Evolutionary conservation across 1,284 basidiomycete species (phyloP), one percentile per base, ranked within the genome.

Genomic region (Cerrena zonata): DNA sequence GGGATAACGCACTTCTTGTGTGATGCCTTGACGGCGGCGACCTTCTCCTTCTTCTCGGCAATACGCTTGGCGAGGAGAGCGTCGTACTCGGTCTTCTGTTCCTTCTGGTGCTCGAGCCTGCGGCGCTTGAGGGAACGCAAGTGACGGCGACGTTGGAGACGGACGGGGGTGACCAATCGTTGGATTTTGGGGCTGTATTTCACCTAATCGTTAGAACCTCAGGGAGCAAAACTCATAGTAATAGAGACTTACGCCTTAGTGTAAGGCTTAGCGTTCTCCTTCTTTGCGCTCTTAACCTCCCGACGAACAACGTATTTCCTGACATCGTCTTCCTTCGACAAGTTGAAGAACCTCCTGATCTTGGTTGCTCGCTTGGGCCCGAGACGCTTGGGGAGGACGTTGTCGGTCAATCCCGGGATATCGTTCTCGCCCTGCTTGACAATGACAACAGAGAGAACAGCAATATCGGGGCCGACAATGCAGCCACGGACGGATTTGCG

Each of bases 401-500:
- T 84, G 71, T 98, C 94, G 61, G 95, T 98, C 56, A 99, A 78
- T 46, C 93, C 95, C 48, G 93, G 84, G 69, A 98, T 86, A 47
- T 96, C 93, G 57, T 75, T 69, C 58, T 97, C 93, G 56, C 95
- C 95, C 78, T 97, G 92, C 83, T 98, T 98, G 75, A 97, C 91
- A 64, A 98, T 88, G 68, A 95, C 88, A 61, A 95, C 77, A 56
- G 92, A 89, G 62, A 98, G 86, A 58, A 96, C 95, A 58, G 93
- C 89, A 62, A 98, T 97, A 72, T 99, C 95, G 65, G 92, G 80
- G 62, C 89, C 93, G 69, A 98, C 91, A 71, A 95, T 98, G 82
- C 94, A 97, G 49, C 95, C 95, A 57, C 94, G 91, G 59, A 99
- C 92, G 62, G 93, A 96, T 79, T 98, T 98, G 81, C 95, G 90